Evolutionary conservation across 768 basidiomycete species (phyloP).

Genomic region (Phallus indusiatus): DNA sequence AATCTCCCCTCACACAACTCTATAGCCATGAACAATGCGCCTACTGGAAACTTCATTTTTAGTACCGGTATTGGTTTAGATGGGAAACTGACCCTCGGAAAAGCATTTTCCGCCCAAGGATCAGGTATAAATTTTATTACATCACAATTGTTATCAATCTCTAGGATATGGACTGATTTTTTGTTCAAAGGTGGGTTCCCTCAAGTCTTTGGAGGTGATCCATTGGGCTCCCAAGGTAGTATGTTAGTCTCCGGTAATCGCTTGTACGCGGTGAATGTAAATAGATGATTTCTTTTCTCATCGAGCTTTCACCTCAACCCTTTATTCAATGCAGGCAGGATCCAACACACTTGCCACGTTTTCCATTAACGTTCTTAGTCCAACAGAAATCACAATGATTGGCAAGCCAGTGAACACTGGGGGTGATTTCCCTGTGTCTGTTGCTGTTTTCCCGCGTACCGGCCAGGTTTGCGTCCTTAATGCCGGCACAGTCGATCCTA

Average conservation of each 20-base stretch:
- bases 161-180: neutral
- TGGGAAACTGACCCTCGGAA: neutral
- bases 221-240: neutral
- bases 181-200: neutral
- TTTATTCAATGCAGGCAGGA: slow-evolving; percentile 10
- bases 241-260: neutral
- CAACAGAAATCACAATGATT: slow-evolving; percentile 14
- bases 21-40: neutral
- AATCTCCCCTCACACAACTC: neutral
- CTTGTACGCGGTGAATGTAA: neutral
- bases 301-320: neutral
- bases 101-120: neutral
- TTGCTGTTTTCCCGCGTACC: slow-evolving; percentile 28
- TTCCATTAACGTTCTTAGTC: slow-evolving; percentile 19
- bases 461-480: slow-evolving; percentile 30
- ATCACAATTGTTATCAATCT: neutral
- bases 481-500: slow-evolving; percentile 23
- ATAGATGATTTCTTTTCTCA: neutral
- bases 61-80: neutral
- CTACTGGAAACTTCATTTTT: neutral
- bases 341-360: slow-evolving; percentile 30
- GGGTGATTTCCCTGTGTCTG: slow-evolving; percentile 21
- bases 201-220: neutral
- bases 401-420: slow-evolving; percentile 15
- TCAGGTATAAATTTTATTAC: neutral